phyloP scores from a whole-genome alignment of 192 early-diverging fungal genomes.

The Entomortierella parvispora region DNA sequence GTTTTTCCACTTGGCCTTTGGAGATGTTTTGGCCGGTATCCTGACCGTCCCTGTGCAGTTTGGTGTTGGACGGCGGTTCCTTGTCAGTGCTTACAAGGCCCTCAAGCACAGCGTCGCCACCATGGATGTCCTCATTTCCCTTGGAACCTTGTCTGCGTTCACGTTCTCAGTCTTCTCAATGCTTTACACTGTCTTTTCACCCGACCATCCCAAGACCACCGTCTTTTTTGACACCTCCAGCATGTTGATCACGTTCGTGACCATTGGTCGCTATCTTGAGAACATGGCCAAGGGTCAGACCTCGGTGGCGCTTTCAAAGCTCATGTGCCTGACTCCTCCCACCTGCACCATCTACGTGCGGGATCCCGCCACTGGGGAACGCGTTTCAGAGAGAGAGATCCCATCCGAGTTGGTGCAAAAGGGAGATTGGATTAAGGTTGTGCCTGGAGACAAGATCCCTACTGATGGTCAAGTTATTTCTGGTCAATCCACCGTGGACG shows the following conservation, averaged over 20 bases:
- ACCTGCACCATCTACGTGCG: conserved; percentile 68
- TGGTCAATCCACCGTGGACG: conserved; percentile 87
- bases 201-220: conserved; percentile 66
- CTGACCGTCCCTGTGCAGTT: conserved; percentile 96
- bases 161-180: conserved; percentile 84
- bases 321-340: conserved; percentile 88
- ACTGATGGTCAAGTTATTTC: conserved; percentile 84
- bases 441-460: conserved; percentile 94
- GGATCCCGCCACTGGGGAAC: conserved; percentile 56
- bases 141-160: conserved; percentile 90
- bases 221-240: conserved; percentile 95
- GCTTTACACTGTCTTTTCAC: conserved; percentile 65
- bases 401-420: conserved; percentile 87
- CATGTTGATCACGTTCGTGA: conserved; percentile 93
- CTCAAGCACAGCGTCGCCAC: conserved; percentile 85
- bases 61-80: conserved; percentile 84
- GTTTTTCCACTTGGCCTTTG: conserved; percentile 72
- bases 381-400: conserved; percentile 76
- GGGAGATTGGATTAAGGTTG: conserved; percentile 86
- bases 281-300: conserved; percentile 96
- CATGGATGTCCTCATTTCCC: conserved; percentile 94
- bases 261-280: conserved; percentile 92
- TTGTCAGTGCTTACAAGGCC: conserved; percentile 79
- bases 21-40: conserved; percentile 71
- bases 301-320: conserved; percentile 85